Base-by-base conservation (phyloP, 345 rosid species). In the Salix suchowensis region DNA sequence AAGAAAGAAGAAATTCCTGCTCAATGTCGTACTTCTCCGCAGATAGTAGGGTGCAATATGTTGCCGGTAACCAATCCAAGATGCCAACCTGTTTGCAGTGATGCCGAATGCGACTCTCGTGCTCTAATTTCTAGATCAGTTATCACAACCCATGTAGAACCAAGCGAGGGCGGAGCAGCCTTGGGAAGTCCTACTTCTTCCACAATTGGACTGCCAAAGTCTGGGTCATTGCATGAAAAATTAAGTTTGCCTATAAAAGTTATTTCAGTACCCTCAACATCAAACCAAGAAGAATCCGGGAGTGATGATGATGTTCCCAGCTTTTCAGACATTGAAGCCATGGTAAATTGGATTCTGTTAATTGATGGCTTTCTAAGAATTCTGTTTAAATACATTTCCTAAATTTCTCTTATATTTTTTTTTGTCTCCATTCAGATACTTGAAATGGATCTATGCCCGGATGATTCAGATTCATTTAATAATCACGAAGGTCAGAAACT, bases 401-500 rank as follows among this genome's bases (percentile, higher is more conserved):
- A 30, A 28, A 62, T 5, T 34, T 74, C 37, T 67, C 19, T n/a
- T 50, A 4, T 46, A 3, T 46, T 70, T 68, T 40, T 40, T 75
- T n/a, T 61, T 28, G 24, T 48, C 70, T 39, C 23, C 55, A 13
- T 82, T 79, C 87, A 89, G 94, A 83, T 89, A 70, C 90, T 83
- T 69, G 83, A 68, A 71, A 77, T 86, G 88, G 90, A 89, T 81
- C 81, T 90, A 78, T 70, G 85, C 61, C 89, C 89, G 24, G 88
- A 87, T 48, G 84, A 83, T 80, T 72, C 73, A 60, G 88, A 89
- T 80, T 73, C 83, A 16, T 65, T 42, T 52, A 58, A 72, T 75
- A 74, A 71, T 67, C 77, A 67, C 65, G 87, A 85, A 87, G 91
- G 94, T 90, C 85, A 65, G 62, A 68, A 73, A 36, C 58, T 15